Conservation (phyloP, 106 monocot genomes). For the Ottelia alismoides region DNA sequence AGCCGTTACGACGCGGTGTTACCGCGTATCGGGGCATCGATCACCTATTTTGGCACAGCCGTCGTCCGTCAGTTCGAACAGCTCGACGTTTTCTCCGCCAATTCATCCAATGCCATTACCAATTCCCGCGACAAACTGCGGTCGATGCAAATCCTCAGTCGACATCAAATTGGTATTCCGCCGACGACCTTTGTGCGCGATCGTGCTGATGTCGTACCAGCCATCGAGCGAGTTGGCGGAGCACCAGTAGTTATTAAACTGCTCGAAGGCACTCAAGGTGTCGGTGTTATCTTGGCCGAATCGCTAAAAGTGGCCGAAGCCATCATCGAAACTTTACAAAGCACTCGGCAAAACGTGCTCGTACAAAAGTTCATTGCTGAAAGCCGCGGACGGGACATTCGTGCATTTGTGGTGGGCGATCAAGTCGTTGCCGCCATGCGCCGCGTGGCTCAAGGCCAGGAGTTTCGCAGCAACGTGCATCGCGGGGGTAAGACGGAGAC, state of each 20-base stretch:
- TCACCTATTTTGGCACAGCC: too few species aligned
- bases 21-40: not conserved
- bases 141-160: not conserved
- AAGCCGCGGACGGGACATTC: not conserved
- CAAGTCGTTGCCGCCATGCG: not conserved
- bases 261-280: too few species aligned
- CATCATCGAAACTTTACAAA: not conserved
- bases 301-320: not conserved
- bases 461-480: constrained; percentile 1
- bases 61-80: constrained; percentile 1
- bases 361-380: not conserved
- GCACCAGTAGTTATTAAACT: too few species aligned
- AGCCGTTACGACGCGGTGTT: not conserved
- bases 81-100: not conserved
- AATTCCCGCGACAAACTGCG: constrained; percentile 1
- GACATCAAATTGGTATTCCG: not conserved
- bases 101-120: not conserved
- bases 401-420: not conserved
- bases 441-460: not conserved
- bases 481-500: not conserved
- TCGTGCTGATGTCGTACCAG: too few species aligned
- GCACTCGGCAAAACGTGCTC: not conserved
- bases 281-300: too few species aligned
- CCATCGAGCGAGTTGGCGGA: too few species aligned
- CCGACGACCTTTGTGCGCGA: not conserved